Base-by-base conservation (phyloP, 768 basidiomycete genomes). In the Leccinum obscurum region DNA sequence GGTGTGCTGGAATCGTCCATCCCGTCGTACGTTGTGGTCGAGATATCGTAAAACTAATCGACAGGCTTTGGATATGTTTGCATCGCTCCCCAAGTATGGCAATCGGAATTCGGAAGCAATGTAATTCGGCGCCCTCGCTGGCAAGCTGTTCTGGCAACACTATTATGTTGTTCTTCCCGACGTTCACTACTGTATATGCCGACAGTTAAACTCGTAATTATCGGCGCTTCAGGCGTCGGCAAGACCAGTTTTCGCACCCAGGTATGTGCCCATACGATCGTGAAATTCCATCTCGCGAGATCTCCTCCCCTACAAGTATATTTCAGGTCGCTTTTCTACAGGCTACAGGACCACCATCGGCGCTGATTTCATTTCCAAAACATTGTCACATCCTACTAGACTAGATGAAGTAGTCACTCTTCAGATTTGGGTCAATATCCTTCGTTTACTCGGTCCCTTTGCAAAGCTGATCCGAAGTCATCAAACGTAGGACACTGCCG, bases 291-390 rank as follows among this genome's bases (percentile, higher is more conserved):
- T 30, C 9, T 51, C 52, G 46, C 53, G 49, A 37, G 37, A 15
- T 53, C 30, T 22, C 28, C 24, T 56, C n/a, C 41, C 30, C 65
- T n/a, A 44, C 41, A 44, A 93, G 86, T 94, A 89, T 70, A 85
- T 92, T 64, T 86, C 88, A 10, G 85, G 86, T 28, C 83, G 82
- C 13, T 94, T 93, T 73, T 85, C 88, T 4, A 83, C 82, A 3
- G 85, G 85, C 10, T 94, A 94, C 72, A 80, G 90, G 52, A 88
- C 92, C 1, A 95, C 93, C 3, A 93, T 95, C 46, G 93, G 92
- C 20, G 86, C 89, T n/a, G 92, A 95, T 74, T 95, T 94, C 59
- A 90, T 93, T 54, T 82, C 86, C 0, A 93, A 92, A 71, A 84
- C 83, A 0, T 67, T 93, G 11, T 83, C 85, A 0, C 84, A 90